Conservation (phyloP, 495 filamentous ascomycete species). For the Neurospora intermedia region DNA sequence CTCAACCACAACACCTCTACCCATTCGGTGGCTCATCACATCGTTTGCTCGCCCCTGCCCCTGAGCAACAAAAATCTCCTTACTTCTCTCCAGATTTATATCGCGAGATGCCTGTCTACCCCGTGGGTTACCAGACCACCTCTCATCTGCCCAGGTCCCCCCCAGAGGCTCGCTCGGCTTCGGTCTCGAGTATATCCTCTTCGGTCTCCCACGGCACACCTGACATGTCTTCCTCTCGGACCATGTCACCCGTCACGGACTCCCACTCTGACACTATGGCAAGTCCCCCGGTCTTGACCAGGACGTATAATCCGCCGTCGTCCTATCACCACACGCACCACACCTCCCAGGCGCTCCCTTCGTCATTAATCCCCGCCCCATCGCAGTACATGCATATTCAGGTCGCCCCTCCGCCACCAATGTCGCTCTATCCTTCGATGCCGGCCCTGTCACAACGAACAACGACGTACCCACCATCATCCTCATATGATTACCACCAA, state of each 20-base stretch:
- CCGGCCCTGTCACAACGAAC: not conserved
- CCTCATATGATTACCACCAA: slow-evolving; percentile 7
- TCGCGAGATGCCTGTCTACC: slow-evolving; percentile 6
- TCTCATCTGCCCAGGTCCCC: not conserved
- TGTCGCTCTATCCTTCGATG: slow-evolving; percentile 7
- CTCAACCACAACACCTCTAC: slow-evolving; percentile 4
- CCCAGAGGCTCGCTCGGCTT: slow-evolving; percentile 11
- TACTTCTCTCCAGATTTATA: slow-evolving; percentile 4
- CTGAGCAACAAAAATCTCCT: not conserved
- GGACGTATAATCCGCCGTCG: slow-evolving; percentile 4
- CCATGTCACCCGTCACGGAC: slow-evolving; percentile 13
- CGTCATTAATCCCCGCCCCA: slow-evolving; percentile 5
- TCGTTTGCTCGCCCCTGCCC: slow-evolving; percentile 11
- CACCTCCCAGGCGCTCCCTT: not conserved
- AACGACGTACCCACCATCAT: slow-evolving; percentile 3
- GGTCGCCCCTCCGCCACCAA: slow-evolving; percentile 1
- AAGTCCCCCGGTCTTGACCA: not conserved
- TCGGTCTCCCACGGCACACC: slow-evolving; percentile 8
- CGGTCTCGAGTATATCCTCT: slow-evolving; percentile 16
- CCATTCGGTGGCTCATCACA: slow-evolving; percentile 8
- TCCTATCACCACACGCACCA: slow-evolving; percentile 3
- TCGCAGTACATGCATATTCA: slow-evolving; percentile 12
- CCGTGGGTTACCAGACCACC: slow-evolving; percentile 3
- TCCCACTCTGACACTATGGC: not conserved
- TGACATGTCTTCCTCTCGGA: slow-evolving; percentile 6